Evolutionary conservation across 2,329 filamentous ascomycete genomes (phyloP), one percentile per base, ranked within the genome.

Genomic region (Zasmidium cellare): DNA sequence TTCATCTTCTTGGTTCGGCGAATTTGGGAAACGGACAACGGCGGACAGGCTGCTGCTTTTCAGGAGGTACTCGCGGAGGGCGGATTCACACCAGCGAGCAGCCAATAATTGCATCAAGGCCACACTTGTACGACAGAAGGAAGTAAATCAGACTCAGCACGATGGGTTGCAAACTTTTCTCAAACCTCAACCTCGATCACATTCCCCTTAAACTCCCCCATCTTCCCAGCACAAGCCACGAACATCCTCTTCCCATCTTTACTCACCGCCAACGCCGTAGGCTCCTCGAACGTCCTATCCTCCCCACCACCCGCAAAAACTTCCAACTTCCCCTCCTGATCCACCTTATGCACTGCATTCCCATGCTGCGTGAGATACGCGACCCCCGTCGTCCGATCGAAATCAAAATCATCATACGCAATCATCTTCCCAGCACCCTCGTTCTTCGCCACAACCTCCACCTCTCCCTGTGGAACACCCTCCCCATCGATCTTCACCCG

Each of bases 331-430:
- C 49, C 48, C 9, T 48, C 23, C 28, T 11, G 14, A 12, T 41
- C 35, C 19, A 53, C 51, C 44, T 28, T 47, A 25, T 23, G 46
- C 14, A 53, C 25, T 18, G 41, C 24, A 44, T 53, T 31, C 28
- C 35, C 41, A 49, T 53, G 49, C 45, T 41, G 38, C 20, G 28
- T 35, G 6, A 57, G 25, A 31, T 53, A 53, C 44, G 55, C 49
- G 45, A 53, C 28, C 23, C 50, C 55, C 5, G 47, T 24, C 46
- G 18, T 20, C 22, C 9, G 14, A 53, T 57, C 28, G 20, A 56
- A 35, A 22, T 24, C 35, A 56, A 56, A 56, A 46, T 56, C 54
- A 51, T 56, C 54, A 31, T 19, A 51, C 14, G 54, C 9, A 28
- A 48, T 24, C 18, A 7, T 25, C 38, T 16, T 1, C 7, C 16